Base-by-base conservation (phyloP, 2,329 filamentous ascomycete genomes). In the Bipolaris bicolor region DNA sequence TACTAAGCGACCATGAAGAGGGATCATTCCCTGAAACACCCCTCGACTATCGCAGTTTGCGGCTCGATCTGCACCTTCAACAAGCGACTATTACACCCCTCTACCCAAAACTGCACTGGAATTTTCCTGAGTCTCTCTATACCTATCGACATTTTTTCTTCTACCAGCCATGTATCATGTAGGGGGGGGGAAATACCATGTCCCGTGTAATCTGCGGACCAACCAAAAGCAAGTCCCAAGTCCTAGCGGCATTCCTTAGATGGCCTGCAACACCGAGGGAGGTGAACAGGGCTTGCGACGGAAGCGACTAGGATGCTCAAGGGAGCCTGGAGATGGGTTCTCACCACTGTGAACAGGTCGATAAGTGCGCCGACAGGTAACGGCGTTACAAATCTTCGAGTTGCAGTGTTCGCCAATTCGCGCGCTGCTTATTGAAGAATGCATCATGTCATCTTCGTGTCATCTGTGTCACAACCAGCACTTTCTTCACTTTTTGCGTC, bases 161-260 rank as follows among this genome's bases (percentile, higher is more conserved):
- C n/a, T 49, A 26, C 33, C 18, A 40, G 16, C 24, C 11, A 26
- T 34, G 36, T 54, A 54, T 41, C 52, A 49, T 18, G 37, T 54
- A 41, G 20, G 37, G 18, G 29, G n/a, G 26, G 26, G 48, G 15
- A 18, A 54, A 7, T n/a, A 15, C 36, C 37, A 20, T 41, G 44
- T 49, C 20, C 34, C 20, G 49, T 49, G 36, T 33, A 31, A 49
- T 40, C 36, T 29, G 13, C 29, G 29, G n/a, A 15, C 44, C 52
- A 41, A 49, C 37, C 24, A 41, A 16, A 36, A 15, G 22, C 24
- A 49, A 18, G 13, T 31, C 18, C 20, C 18, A 22, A 41, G 24
- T 29, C 47, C 29, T 22, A 26, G 37, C 20, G 11, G 20, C 20
- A 26, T 24, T 29, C 52, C 18, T 11, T 43, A 24, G 44, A 40